phyloP scores from a whole-genome alignment of 805 yeast species.

The Kuraishia cidri region DNA sequence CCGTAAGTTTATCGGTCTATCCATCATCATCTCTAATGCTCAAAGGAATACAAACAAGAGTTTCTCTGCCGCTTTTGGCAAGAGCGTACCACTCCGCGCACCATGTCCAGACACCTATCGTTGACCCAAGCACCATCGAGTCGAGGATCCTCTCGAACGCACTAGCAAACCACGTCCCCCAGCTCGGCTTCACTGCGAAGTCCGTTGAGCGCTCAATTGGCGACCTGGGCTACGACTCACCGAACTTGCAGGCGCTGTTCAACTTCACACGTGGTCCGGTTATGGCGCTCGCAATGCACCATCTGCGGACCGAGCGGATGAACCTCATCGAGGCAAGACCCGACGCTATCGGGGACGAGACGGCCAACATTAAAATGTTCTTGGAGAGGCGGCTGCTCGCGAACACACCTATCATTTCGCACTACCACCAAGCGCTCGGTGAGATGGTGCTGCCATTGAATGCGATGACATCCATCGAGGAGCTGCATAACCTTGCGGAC shows the following conservation, averaged over 20 bases:
- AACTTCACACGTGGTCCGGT: constrained; percentile 17
- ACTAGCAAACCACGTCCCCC: constrained; percentile 26
- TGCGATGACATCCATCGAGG: constrained; percentile 45
- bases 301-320: constrained; percentile 34
- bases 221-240: constrained; percentile 22
- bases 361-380: constrained; percentile 16
- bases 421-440: constrained; percentile 44
- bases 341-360: constrained; percentile 14
- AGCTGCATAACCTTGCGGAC: constrained; percentile 69
- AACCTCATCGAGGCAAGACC: constrained; percentile 15
- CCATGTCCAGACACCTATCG: constrained; percentile 25
- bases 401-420: constrained; percentile 36
- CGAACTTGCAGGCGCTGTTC: constrained; percentile 11
- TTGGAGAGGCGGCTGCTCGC: constrained; percentile 37
- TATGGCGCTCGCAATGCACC: constrained; percentile 33
- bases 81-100: constrained; percentile 27
- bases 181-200: constrained; percentile 29
- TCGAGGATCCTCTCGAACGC: constrained; percentile 23
- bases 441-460: constrained; percentile 60
- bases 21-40: no score
- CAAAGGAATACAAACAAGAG: no score
- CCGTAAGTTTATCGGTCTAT: no score
- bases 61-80: no score
- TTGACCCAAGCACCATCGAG: constrained; percentile 24
- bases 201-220: constrained; percentile 34